These are phyloP conservation scores for Begonia masoniana DNA, from an alignment of 306 rosid genomes.

Conservation along the genomic window DNA sequence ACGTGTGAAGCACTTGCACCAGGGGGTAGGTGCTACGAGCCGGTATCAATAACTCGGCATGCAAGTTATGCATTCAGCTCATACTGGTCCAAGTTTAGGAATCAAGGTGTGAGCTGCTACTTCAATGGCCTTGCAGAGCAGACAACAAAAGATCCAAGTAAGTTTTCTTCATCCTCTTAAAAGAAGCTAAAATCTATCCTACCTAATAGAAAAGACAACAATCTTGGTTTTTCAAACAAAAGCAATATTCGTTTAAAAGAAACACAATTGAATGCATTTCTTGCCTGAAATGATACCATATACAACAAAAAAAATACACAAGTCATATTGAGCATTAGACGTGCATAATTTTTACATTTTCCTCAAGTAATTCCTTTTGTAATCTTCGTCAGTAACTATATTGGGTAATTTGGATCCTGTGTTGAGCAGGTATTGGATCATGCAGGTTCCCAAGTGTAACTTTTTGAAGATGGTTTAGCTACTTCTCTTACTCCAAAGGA, in stretches of 20 bases:
- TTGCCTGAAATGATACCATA: too few species aligned
- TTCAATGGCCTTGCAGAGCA: slow-evolving; percentile 40
- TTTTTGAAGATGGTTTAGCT: not conserved
- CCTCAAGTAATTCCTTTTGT: too few species aligned
- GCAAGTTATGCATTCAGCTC: slow-evolving; percentile 47
- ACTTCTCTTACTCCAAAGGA: not conserved
- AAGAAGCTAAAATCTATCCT: too few species aligned
- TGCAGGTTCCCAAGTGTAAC: slow-evolving; percentile 1
- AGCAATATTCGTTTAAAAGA: too few species aligned
- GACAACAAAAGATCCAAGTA: slow-evolving; percentile 34
- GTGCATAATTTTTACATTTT: too few species aligned
- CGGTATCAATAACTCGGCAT: slow-evolving; percentile 20
- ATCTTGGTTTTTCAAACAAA: too few species aligned
- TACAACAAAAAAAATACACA: too few species aligned
- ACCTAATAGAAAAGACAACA: too few species aligned
- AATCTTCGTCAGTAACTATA: not conserved
- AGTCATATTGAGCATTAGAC: too few species aligned
- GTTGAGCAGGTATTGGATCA: not conserved
- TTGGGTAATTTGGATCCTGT: not conserved
- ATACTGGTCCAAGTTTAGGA: slow-evolving; percentile 30
- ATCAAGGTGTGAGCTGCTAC: slow-evolving; percentile 28
- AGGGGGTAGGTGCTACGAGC: slow-evolving; percentile 29
- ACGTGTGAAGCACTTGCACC: slow-evolving; percentile 32
- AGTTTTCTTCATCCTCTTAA: slow-evolving; percentile 5
- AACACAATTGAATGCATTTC: too few species aligned